These are phyloP conservation scores for Turnera subulata DNA, from an alignment of 345 rosid genomes.

Conservation along the genomic window DNA sequence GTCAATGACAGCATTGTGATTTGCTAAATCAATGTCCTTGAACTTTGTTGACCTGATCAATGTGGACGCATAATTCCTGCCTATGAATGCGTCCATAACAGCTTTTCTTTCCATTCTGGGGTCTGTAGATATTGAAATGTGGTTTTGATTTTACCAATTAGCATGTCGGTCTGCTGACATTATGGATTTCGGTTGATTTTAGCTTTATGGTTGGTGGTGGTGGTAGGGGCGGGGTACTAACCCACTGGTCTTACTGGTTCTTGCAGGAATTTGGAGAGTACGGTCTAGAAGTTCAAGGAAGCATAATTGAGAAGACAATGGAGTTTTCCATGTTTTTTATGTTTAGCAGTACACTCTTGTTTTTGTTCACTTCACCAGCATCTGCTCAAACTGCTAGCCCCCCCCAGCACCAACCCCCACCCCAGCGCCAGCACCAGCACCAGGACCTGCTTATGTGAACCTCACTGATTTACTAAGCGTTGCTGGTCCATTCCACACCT, in stretches of 20 bases:
- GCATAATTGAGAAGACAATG: slow-evolving; percentile 29
- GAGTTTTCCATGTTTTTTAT: slow-evolving; percentile 32
- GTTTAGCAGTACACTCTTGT: slow-evolving; percentile 26
- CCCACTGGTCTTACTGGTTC: neutral
- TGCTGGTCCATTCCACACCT: slow-evolving; percentile 78
- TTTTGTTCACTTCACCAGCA: slow-evolving; percentile 33
- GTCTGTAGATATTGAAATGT: slow-evolving; percentile 1
- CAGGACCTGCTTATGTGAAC: slow-evolving; percentile 57
- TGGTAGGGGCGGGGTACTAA: too few species aligned
- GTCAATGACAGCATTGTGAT: too few species aligned
- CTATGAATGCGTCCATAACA: too few species aligned
- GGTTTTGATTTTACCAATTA: neutral
- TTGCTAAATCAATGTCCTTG: too few species aligned
- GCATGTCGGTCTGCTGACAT: neutral
- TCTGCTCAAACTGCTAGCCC: slow-evolving; percentile 56
- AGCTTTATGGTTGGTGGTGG: neutral
- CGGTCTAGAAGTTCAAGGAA: slow-evolving; percentile 1
- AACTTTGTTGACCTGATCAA: neutral
- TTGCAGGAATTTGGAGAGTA: slow-evolving; percentile 41
- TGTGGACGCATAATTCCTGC: too few species aligned
- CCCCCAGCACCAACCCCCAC: slow-evolving; percentile 50
- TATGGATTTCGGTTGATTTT: neutral
- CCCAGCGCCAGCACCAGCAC: slow-evolving; percentile 85
- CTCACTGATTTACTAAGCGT: slow-evolving; percentile 70
- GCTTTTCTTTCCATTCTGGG: too few species aligned